These are phyloP conservation scores for Cymbomonas tetramitiformis DNA, from an alignment of 139 green algal species.

Conservation along the genomic window DNA sequence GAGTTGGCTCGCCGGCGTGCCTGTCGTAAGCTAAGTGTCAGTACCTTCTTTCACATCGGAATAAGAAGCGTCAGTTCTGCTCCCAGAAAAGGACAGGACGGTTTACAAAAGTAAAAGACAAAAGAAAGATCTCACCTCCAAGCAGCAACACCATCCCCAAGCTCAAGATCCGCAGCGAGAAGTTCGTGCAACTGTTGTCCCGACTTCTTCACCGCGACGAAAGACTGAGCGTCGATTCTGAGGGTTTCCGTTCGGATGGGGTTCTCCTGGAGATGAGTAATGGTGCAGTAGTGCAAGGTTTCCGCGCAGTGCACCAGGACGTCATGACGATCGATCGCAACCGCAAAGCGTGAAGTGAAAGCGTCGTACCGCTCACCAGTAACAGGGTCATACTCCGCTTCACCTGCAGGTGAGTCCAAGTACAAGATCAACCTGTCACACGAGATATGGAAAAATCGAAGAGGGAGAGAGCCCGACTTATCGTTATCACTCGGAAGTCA, in stretches of 20 bases:
- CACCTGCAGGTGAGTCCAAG: too few relatives aligned
- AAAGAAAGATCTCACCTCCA: too few relatives aligned
- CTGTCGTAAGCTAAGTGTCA: too few relatives aligned
- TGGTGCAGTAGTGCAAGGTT: background rate
- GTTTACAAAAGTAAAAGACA: too few relatives aligned
- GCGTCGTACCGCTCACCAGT: background rate
- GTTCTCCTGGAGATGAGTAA: background rate
- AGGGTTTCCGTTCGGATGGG: background rate
- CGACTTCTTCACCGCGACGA: background rate
- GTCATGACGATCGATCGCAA: slow-evolving; percentile 1
- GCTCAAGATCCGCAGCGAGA: background rate
- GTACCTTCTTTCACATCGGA: too few relatives aligned
- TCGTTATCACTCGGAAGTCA: too few relatives aligned
- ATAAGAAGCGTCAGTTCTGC: too few relatives aligned
- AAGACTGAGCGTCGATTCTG: background rate
- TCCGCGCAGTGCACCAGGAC: background rate
- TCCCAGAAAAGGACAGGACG: too few relatives aligned
- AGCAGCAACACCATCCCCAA: background rate
- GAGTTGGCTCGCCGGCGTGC: background rate
- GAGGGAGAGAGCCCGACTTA: too few relatives aligned
- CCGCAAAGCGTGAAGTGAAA: background rate
- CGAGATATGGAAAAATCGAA: too few relatives aligned
- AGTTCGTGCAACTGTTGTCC: background rate
- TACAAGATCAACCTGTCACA: too few relatives aligned
- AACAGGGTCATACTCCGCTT: background rate